These are phyloP conservation scores for Kuraishia cidri DNA, from an alignment of 805 yeast species.

Conservation along the genomic window DNA sequence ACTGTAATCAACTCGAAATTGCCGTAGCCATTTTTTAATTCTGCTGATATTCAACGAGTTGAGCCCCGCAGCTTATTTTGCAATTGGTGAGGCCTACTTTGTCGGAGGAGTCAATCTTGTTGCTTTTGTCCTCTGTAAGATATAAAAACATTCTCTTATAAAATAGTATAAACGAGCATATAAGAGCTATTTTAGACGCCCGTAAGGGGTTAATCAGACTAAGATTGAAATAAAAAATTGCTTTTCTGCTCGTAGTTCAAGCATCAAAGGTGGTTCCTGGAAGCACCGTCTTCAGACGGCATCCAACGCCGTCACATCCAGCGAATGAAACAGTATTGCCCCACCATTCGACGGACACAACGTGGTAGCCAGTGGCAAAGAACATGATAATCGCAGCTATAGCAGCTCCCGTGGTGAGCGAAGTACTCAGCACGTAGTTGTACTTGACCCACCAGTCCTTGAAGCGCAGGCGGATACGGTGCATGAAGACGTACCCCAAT, in stretches of 20 bases:
- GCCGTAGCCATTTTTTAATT: slow-evolving; percentile 44
- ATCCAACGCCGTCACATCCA: not conserved
- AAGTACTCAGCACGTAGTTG: slow-evolving; percentile 45
- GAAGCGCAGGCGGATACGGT: slow-evolving; percentile 36
- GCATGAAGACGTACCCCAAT: slow-evolving; percentile 29
- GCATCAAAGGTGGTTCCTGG: too few species aligned
- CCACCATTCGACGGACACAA: slow-evolving; percentile 49
- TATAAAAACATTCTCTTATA: too few species aligned
- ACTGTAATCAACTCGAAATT: slow-evolving; percentile 60
- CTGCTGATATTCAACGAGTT: slow-evolving; percentile 35
- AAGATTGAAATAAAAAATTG: too few species aligned
- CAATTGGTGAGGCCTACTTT: slow-evolving; percentile 47
- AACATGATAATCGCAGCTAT: slow-evolving; percentile 50
- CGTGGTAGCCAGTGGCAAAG: slow-evolving; percentile 35
- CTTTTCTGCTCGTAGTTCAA: too few species aligned
- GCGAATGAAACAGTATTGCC: slow-evolving; percentile 29
- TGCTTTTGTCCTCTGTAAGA: too few species aligned
- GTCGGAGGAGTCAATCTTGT: slow-evolving; percentile 59
- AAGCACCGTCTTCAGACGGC: too few species aligned
- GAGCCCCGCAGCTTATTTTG: slow-evolving; percentile 45
- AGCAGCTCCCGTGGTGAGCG: slow-evolving; percentile 55
- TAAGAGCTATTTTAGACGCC: too few species aligned
- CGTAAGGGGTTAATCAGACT: too few species aligned
- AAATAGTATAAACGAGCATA: too few species aligned
- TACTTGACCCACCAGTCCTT: slow-evolving; percentile 50